Conservation (phyloP, 2,329 filamentous ascomycete species). For the Colletotrichum sp. region DNA sequence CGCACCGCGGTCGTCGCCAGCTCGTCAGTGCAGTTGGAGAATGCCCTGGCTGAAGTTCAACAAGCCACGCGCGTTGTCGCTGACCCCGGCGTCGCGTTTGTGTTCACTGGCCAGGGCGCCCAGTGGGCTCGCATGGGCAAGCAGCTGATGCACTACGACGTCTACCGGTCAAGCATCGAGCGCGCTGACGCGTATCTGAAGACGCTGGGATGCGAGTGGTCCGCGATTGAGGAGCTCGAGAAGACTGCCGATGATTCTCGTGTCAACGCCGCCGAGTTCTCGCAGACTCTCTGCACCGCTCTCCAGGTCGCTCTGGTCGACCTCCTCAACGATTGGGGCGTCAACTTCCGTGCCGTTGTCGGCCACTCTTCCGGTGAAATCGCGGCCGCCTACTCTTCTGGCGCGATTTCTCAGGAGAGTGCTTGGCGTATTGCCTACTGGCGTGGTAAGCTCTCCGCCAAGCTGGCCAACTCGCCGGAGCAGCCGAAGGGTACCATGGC, state of each 20-base stretch:
- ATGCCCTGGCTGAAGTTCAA: neutral
- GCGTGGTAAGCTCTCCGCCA: slow-evolving; percentile 44
- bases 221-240: slow-evolving; percentile 26
- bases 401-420: slow-evolving; percentile 33
- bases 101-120: slow-evolving; percentile 31
- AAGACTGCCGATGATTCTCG: slow-evolving; percentile 22
- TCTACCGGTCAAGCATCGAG: slow-evolving; percentile 44
- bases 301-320: slow-evolving; percentile 46
- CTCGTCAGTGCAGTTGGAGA: neutral
- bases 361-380: slow-evolving; percentile 22
- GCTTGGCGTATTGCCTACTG: slow-evolving; percentile 55
- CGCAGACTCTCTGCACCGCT: slow-evolving; percentile 46
- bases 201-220: slow-evolving; percentile 33
- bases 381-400: slow-evolving; percentile 45
- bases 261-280: neutral
- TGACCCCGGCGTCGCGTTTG: slow-evolving; percentile 27
- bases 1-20: neutral
- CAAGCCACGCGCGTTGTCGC: neutral
- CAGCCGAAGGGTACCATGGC: neutral
- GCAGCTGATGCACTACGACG: slow-evolving; percentile 31
- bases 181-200: slow-evolving; percentile 34
- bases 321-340: slow-evolving; percentile 14
- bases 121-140: slow-evolving; percentile 26
- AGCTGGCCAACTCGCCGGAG: neutral
- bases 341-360: neutral